Evolutionary conservation across 257 asterid genomes (phyloP).

Genomic region (Vinca minor): DNA sequence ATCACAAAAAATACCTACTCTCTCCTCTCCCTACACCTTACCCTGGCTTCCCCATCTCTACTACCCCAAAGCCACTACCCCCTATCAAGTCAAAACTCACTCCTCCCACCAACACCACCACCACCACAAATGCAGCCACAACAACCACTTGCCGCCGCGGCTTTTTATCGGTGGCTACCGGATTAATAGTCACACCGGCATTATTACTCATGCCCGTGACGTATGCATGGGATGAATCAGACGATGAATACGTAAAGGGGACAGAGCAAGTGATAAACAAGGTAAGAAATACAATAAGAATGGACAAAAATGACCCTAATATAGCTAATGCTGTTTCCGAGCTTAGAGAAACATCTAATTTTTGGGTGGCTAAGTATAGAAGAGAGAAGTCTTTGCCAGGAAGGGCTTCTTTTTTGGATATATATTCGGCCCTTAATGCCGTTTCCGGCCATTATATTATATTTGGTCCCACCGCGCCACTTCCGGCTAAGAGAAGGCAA

Average conservation of each 20-base stretch:
- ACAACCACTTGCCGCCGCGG: slow-evolving; percentile 39
- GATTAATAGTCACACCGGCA: slow-evolving; percentile 20
- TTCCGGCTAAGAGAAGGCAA: slow-evolving; percentile 79
- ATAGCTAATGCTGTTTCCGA: too few relatives aligned
- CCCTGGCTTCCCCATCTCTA: slow-evolving; percentile 66
- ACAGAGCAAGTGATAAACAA: too few relatives aligned
- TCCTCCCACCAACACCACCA: slow-evolving; percentile 18
- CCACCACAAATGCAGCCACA: slow-evolving; percentile 2
- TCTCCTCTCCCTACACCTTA: background rate
- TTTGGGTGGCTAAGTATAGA: slow-evolving; percentile 94
- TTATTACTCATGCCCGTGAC: slow-evolving; percentile 24
- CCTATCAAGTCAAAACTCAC: too few relatives aligned
- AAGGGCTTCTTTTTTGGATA: slow-evolving; percentile 73
- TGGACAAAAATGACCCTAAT: too few relatives aligned
- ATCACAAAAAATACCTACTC: too few relatives aligned
- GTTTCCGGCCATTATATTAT: too few relatives aligned
- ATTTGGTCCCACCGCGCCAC: slow-evolving; percentile 90
- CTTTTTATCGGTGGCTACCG: slow-evolving; percentile 44
- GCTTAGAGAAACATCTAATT: too few relatives aligned
- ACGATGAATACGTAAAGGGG: too few relatives aligned
- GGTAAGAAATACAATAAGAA: too few relatives aligned
- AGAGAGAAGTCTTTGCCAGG: slow-evolving; percentile 67
- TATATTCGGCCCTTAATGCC: slow-evolving; percentile 85
- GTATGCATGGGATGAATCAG: slow-evolving; percentile 42
- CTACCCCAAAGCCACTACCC: slow-evolving; percentile 35